A percentile compares a stretch with the other conserved stretches of the same genome.
phyloP scores from a whole-genome alignment of 805 yeast species.

The Ogataea parapolymorpha region DNA sequence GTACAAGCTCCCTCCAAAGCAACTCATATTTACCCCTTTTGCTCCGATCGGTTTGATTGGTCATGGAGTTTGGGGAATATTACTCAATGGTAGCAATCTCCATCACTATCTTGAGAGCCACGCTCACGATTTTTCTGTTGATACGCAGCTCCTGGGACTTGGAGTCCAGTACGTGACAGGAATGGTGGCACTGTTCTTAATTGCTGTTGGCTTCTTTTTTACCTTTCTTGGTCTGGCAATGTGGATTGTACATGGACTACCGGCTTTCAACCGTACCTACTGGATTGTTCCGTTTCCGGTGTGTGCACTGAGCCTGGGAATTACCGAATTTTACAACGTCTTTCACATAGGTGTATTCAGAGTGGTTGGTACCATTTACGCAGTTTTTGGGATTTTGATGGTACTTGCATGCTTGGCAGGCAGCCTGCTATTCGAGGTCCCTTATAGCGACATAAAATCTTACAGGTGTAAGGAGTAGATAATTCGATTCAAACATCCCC shows the following conservation, averaged over 20 bases:
- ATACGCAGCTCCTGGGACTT: constrained; percentile 10
- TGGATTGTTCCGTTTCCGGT: constrained; percentile 88
- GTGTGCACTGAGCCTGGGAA: constrained; percentile 69
- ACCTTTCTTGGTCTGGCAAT: constrained; percentile 41
- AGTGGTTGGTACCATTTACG: constrained; percentile 60
- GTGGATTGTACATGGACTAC: constrained; percentile 28
- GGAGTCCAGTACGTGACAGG: constrained; percentile 12
- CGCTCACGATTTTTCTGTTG: constrained; percentile 1
- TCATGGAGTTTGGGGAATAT: constrained; percentile 73
- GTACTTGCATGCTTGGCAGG: constrained; percentile 37
- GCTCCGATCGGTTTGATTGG: constrained; percentile 80
- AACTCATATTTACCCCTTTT: constrained; percentile 56
- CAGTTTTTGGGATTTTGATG: constrained; percentile 45
- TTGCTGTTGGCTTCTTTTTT: constrained; percentile 31
- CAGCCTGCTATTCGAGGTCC: constrained; percentile 32
- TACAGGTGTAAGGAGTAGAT: constrained; percentile 4
- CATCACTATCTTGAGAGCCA: constrained; percentile 12
- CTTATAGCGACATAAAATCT: constrained; percentile 16
- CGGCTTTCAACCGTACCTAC: constrained; percentile 45
- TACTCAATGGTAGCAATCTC: constrained; percentile 32
- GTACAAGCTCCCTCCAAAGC: constrained; percentile 54
- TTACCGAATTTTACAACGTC: constrained; percentile 45
- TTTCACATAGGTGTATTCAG: constrained; percentile 52
- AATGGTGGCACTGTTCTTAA: constrained; percentile 15
- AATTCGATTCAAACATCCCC: not conserved